Percentiles rank a stretch among this genome's conserved stretches.
Evolutionary conservation across 2,329 filamentous ascomycete species (phyloP).

Genomic region (Lasiodiplodia theobromae): DNA sequence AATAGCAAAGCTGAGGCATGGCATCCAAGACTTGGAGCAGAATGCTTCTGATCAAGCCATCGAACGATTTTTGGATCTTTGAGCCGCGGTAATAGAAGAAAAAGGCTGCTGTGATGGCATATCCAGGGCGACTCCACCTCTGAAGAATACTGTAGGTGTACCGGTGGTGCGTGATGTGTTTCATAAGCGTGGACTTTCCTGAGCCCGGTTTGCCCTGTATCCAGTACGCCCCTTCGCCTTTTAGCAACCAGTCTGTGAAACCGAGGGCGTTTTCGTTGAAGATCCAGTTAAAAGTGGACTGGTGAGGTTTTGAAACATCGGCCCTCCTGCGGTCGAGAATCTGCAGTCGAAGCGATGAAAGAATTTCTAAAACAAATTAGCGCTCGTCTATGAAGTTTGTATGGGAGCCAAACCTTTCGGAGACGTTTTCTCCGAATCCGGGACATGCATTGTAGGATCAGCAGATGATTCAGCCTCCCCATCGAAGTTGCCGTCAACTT

Average conservation of each 20-base stretch:
- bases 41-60: conserved; percentile 49
- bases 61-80: conserved; percentile 49
- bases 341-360: background rate
- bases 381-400: background rate
- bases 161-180: conserved; percentile 25
- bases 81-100: conserved; percentile 55
- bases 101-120: conserved; percentile 44
- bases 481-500: accelerated
- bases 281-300: conserved; percentile 5
- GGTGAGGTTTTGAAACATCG: background rate
- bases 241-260: background rate
- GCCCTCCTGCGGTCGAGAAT: background rate
- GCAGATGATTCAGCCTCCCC: accelerated
- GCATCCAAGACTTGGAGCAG: conserved; percentile 43
- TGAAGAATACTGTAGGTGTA: conserved; percentile 39
- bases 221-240: conserved; percentile 33
- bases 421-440: accelerated
- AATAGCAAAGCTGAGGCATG: background rate
- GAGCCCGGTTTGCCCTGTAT: conserved; percentile 56
- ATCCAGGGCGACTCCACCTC: conserved; percentile 38
- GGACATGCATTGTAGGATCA: background rate
- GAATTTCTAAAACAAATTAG: background rate
- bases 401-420: background rate
- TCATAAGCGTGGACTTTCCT: conserved; percentile 57
- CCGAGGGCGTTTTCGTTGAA: background rate